Evolutionary conservation across 108 stramenopile species (phyloP).

Genomic region (Poteriospumella lacustris): DNA sequence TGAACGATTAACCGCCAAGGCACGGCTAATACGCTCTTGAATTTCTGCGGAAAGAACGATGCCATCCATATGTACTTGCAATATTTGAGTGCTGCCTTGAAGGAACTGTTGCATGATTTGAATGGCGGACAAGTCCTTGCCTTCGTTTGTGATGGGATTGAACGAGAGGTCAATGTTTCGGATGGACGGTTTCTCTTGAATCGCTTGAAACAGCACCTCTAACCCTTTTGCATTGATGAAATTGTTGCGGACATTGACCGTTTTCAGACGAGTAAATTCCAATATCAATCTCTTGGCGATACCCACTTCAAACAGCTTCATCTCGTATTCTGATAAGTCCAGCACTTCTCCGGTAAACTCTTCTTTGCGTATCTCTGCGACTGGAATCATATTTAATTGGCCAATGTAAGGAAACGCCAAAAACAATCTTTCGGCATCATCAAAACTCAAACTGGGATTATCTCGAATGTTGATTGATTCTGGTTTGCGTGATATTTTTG

Average conservation of each 20-base stretch:
- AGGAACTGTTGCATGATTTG: background rate
- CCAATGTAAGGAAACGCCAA: background rate
- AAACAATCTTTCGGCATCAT: background rate
- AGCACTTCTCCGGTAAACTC: background rate
- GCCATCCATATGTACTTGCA: background rate
- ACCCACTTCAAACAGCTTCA: background rate
- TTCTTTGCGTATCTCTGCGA: background rate
- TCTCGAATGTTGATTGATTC: background rate
- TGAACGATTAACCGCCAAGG: constrained; percentile 10
- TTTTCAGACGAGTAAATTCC: background rate
- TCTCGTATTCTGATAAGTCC: background rate
- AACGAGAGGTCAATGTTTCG: background rate
- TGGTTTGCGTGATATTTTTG: background rate
- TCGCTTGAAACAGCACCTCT: background rate
- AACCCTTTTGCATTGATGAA: background rate
- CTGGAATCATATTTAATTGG: background rate
- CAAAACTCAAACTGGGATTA: background rate
- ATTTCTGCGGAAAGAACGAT: background rate
- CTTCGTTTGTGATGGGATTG: constrained; percentile 12
- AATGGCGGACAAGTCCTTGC: background rate
- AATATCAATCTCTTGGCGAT: background rate
- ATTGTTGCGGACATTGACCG: background rate
- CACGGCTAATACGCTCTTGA: background rate
- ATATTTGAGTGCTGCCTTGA: background rate
- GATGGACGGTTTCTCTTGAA: background rate